Evolutionary conservation across 2,329 filamentous ascomycete genomes (phyloP), one percentile per base, ranked within the genome.

Genomic region (Fonsecaea multimorphosa): DNA sequence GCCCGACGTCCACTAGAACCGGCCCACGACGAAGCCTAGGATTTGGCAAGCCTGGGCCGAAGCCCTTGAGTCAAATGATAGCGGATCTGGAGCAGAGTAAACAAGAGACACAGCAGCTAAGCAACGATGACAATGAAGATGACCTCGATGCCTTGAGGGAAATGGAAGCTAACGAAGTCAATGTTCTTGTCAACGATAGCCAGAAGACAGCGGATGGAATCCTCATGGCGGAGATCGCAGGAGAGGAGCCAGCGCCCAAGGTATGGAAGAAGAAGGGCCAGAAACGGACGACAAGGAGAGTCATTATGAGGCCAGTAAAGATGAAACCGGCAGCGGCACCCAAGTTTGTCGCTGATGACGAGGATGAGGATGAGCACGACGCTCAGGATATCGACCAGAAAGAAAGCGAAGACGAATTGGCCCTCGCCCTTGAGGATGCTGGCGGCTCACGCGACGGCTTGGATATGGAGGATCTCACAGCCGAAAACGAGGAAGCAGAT

Each of bases 251-350:
- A 34, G 29, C n/a, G 31, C 34, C 44, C 16, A 60, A 8, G 55
- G 52, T 62, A 14, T 81, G 76, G 72, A 82, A 81, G 72, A 83
- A 83, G 73, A 82, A 79, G 69, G 81, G 80, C 1, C 81, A 82
- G 67, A 83, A 83, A 68, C 75, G 81, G 54, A 82, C 80, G 5
- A 83, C 81, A 1, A 76, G 78, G 58, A 72, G 77, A 54, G 78
- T 80, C 12, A 75, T 72, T 40, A 81, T 83, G 75, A 78, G 76
- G 54, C 81, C 81, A 1, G 75, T 77, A 2, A 67, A 56, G 19
- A 60, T 58, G 52, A 68, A 69, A 27, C 66, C 66, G n/a, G 70
- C 75, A 8, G 64, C 71, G 24, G 16, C 44, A 31, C 27, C n/a
- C 11, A 34, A 14, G 31, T 62, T 72, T 34, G 67, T 64, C 9